Evolutionary conservation across 2,329 filamentous ascomycete species (phyloP), one percentile per base, ranked within the genome.

Genomic region (Nemania sp.): DNA sequence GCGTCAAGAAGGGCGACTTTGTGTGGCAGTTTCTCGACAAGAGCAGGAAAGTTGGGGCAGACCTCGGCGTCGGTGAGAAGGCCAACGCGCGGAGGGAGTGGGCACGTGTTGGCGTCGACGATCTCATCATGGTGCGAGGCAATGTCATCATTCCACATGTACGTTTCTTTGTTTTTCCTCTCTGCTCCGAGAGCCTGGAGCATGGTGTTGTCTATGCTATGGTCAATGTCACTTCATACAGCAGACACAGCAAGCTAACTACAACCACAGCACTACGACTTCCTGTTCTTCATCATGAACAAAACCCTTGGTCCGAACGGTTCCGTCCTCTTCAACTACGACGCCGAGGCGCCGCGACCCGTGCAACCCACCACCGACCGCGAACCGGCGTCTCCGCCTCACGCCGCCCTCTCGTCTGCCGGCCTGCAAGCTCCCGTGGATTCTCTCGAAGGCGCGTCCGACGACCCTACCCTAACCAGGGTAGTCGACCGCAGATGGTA

Each of bases 401-500:
- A 74, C 8, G 69, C 69, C 33, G 70, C 72, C 15, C 42, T 62
- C 30, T 74, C 77, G 4, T 69, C 74, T 3, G 65, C 68, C 36
- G 72, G 69, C 52, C 61, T 65, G 5, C 70, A 76, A 3, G 71
- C 77, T 12, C 77, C 80, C 42, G 75, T 84, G 41, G 75, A 73
- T 33, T 78, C 79, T 48, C 80, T 86, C 11, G 93, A 97, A 74
- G 93, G 93, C 12, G 85, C 80, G 22, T 72, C 79, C 34, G 89
- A 94, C 57, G 92, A 97, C 64, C 86, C 92, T 1, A 81, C 81
- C 3, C 74, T 89, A 58, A 97, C 93, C 3, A 97, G 97, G 70
- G 92, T 99, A 3, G 93, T 99, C 3, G 93, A 99, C 75, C 82
- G 94, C 56, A 80, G 94, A 56, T 99, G 94, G 94, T 99, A 97